Percentiles rank a stretch among this genome's conserved stretches.
These are phyloP conservation scores for Exserohilum turcica DNA, from an alignment of 2,329 filamentous ascomycete genomes.

Conservation along the genomic window DNA sequence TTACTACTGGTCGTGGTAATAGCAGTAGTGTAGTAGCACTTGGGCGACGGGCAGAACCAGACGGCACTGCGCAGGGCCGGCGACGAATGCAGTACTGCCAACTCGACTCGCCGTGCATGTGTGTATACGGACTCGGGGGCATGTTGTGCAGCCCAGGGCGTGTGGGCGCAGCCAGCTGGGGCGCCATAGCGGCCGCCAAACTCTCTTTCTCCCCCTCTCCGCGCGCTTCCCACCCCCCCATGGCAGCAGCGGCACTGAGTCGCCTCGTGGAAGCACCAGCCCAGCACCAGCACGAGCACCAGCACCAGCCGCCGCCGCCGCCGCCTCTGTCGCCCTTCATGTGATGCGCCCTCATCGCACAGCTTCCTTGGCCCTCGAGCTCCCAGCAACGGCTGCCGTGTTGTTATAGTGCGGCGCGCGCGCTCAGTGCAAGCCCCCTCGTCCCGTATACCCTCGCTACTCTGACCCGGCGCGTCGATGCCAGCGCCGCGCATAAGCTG, in stretches of 20 bases:
- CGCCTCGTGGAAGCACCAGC: constrained; percentile 16
- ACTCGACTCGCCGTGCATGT: no score
- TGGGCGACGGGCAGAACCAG: no score
- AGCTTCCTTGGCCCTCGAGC: constrained; percentile 31
- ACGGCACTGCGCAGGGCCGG: no score
- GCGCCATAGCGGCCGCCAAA: constrained; percentile 1
- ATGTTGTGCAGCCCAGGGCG: neutral
- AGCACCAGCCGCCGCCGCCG: no score
- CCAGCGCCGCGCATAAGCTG: neutral
- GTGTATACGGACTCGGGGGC: neutral
- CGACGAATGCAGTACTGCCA: no score
- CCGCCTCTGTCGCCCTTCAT: no score
- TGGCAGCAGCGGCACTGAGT: constrained; percentile 4
- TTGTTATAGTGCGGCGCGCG: constrained; percentile 36
- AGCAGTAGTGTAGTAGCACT: no score
- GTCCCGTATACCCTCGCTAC: neutral
- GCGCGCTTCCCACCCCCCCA: no score
- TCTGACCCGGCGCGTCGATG: neutral
- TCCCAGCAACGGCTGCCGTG: constrained; percentile 15
- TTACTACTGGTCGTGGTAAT: no score
- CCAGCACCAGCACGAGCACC: no score
- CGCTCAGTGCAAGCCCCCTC: constrained; percentile 6
- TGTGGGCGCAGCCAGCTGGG: neutral
- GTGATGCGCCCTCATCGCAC: constrained; percentile 45
- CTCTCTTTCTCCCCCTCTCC: neutral